Conservation (phyloP, 352 stramenopile genomes). For the Peronospora farinosa region DNA sequence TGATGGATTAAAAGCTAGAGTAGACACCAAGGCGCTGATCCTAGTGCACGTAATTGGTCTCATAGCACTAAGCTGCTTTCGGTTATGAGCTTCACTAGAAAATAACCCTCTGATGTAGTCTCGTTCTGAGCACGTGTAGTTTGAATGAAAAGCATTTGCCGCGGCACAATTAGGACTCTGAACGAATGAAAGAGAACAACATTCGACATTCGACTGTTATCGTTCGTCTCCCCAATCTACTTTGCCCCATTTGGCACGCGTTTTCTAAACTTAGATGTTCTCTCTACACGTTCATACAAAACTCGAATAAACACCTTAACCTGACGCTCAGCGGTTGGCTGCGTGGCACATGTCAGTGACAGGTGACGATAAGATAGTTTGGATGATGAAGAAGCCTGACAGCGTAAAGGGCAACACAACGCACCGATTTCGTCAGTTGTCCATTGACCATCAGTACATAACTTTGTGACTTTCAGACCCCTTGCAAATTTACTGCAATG, state of each 20-base stretch:
- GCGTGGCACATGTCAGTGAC: slow-evolving; percentile 20
- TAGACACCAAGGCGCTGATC: no score
- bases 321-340: slow-evolving; percentile 12
- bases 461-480: neutral
- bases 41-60: no score
- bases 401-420: slow-evolving; percentile 10
- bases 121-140: no score
- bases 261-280: slow-evolving; percentile 15
- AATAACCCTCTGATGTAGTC: no score
- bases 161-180: no score
- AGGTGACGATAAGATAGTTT: slow-evolving; percentile 24
- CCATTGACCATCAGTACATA: slow-evolving; percentile 1
- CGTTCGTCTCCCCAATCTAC: no score
- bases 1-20: no score
- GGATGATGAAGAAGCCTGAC: slow-evolving; percentile 13
- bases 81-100: no score
- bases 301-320: slow-evolving; percentile 2
- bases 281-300: slow-evolving; percentile 2
- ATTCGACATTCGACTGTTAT: no score
- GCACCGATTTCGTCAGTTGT: slow-evolving; percentile 3
- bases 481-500: slow-evolving; percentile 6
- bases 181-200: no score
- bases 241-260: neutral
- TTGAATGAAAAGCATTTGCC: no score
- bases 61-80: no score